Percentiles rank a stretch among this genome's conserved stretches.
Conservation (phyloP, 2,329 filamentous ascomycete genomes). For the Achaetomium macrosporum region DNA sequence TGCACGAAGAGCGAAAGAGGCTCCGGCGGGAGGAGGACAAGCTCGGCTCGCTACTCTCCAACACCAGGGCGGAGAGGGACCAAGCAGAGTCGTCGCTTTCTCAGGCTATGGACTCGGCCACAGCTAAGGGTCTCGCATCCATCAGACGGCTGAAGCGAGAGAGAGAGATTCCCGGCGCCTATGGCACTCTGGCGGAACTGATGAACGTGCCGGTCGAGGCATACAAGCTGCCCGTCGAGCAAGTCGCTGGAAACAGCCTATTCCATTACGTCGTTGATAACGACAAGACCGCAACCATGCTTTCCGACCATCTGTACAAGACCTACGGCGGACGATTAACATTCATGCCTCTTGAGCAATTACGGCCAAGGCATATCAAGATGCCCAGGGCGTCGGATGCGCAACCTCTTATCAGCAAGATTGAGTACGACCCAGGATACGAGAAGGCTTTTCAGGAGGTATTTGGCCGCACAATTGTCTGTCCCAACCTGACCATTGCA, state of each 20-base stretch:
- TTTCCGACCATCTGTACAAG: constrained; percentile 73
- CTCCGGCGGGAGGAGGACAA: constrained; percentile 87
- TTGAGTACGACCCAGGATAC: constrained; percentile 69
- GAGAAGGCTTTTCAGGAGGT: constrained; percentile 89
- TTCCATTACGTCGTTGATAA: constrained; percentile 97
- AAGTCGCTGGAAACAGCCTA: constrained; percentile 83
- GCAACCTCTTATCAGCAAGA: constrained; percentile 77
- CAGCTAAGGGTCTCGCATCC: constrained; percentile 77
- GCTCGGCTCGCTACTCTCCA: constrained; percentile 69
- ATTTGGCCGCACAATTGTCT: constrained; percentile 92
- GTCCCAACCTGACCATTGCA: constrained; percentile 80
- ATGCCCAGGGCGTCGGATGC: constrained; percentile 83
- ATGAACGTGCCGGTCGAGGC: constrained; percentile 70
- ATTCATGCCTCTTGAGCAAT: constrained; percentile 85
- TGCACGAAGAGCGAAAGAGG: constrained; percentile 81
- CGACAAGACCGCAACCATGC: constrained; percentile 74
- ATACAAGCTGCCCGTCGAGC: constrained; percentile 85
- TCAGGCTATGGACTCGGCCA: constrained; percentile 84
- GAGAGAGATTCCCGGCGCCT: constrained; percentile 74
- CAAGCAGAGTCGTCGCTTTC: constrained; percentile 71
- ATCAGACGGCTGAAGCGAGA: constrained; percentile 78
- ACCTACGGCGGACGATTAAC: constrained; percentile 82
- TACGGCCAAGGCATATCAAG: constrained; percentile 65
- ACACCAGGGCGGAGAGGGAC: constrained; percentile 69
- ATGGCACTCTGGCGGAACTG: constrained; percentile 90